Evolutionary conservation across 1,284 basidiomycete genomes (phyloP).

Genomic region (Rhodotorula sp.): DNA sequence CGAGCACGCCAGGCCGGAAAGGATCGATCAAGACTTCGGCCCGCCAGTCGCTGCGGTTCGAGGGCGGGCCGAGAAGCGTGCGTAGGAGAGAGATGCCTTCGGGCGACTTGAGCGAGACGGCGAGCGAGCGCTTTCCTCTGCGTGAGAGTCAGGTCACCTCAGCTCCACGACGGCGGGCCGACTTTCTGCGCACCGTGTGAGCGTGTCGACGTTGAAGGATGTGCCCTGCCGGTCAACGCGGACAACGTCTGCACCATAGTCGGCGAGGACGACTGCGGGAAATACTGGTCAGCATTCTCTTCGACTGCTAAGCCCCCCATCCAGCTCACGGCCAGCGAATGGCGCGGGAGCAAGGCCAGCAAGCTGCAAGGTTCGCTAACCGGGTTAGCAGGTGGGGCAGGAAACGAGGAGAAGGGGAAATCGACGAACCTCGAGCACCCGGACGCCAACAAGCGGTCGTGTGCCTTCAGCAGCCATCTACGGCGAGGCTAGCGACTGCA

Average conservation of each 20-base stretch:
- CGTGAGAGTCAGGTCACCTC: slow-evolving; percentile 54
- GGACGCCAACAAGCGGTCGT: slow-evolving; percentile 27
- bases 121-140: slow-evolving; percentile 9
- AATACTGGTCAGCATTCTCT: not conserved
- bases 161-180: too few relatives aligned
- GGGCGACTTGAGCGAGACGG: slow-evolving; percentile 44
- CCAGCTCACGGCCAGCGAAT: slow-evolving; percentile 57
- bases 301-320: too few relatives aligned
- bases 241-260: slow-evolving; percentile 74
- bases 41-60: slow-evolving; percentile 26
- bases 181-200: slow-evolving; percentile 23
- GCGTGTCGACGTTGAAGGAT: slow-evolving; percentile 44
- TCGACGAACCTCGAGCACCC: slow-evolving; percentile 30
- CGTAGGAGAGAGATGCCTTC: slow-evolving; percentile 62
- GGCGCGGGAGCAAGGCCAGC: slow-evolving; percentile 81
- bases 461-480: not conserved
- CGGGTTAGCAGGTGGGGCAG: slow-evolving; percentile 5
- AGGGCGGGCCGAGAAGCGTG: slow-evolving; percentile 56
- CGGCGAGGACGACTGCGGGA: slow-evolving; percentile 63
- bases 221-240: slow-evolving; percentile 65
- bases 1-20: slow-evolving; percentile 77
- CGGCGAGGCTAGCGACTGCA: not conserved
- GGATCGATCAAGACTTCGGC: slow-evolving; percentile 80
- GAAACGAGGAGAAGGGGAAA: not conserved
- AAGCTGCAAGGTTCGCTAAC: slow-evolving; percentile 57